Evolutionary conservation across 2,329 filamentous ascomycete species (phyloP).

Genomic region (Fonsecaea erecta): DNA sequence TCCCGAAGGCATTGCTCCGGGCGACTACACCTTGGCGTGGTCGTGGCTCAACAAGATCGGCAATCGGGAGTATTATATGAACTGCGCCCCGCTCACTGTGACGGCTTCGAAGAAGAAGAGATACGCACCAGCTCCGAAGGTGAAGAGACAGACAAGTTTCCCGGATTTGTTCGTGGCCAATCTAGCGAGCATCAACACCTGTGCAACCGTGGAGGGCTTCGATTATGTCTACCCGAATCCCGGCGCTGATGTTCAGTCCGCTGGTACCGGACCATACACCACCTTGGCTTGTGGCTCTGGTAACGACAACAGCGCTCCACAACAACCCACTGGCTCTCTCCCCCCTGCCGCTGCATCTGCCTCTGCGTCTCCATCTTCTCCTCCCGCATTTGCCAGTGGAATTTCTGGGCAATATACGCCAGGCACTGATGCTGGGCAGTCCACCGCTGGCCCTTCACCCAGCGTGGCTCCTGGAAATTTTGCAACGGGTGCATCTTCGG

Average conservation of each 20-base stretch:
- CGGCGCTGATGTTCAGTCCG: constrained; percentile 60
- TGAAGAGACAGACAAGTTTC: constrained; percentile 54
- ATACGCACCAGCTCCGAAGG: constrained; percentile 36
- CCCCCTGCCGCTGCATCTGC: constrained; percentile 16
- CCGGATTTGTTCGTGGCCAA: constrained; percentile 80
- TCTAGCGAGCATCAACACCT: constrained; percentile 57
- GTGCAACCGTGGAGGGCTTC: constrained; percentile 57
- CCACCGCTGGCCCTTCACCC: neutral
- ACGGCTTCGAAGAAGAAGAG: constrained; percentile 57
- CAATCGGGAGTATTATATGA: constrained; percentile 98
- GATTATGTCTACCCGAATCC: constrained; percentile 73
- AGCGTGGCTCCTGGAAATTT: constrained; percentile 23
- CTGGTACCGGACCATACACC: constrained; percentile 33
- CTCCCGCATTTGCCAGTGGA: constrained; percentile 3
- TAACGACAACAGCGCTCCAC: constrained; percentile 33
- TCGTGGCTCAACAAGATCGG: constrained; percentile 93
- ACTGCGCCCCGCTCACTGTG: constrained; percentile 78
- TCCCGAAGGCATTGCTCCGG: constrained; percentile 71
- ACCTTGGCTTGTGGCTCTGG: constrained; percentile 33
- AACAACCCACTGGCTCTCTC: constrained; percentile 18
- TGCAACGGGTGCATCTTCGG: constrained; percentile 24
- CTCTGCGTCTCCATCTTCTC: neutral
- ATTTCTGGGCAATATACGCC: neutral
- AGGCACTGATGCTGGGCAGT: neutral
- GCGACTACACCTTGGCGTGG: constrained; percentile 84